Evolutionary conservation across 441 rosid genomes (phyloP).

Genomic region (Gossypium aridum): DNA sequence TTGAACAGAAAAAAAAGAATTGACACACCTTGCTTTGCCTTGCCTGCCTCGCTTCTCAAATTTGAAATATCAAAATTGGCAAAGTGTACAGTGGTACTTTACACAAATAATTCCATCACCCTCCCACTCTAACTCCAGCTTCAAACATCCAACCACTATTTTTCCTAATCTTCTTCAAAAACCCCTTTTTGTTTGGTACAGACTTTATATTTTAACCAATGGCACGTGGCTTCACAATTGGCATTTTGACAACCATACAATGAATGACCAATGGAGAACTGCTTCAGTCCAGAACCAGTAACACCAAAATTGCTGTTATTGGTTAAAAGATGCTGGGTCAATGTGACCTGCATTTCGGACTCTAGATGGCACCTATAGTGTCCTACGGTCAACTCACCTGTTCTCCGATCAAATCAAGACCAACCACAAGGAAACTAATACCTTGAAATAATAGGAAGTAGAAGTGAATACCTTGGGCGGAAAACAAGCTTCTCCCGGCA

Average conservation of each 20-base stretch:
- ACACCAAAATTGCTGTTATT: not conserved
- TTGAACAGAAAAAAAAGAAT: not conserved
- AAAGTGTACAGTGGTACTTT: not conserved
- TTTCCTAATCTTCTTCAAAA: not conserved
- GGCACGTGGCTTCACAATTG: not conserved
- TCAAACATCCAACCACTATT: too few species aligned
- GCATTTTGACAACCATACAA: not conserved
- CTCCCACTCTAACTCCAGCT: not conserved
- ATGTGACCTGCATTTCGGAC: conserved; percentile 1
- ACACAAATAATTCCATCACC: not conserved
- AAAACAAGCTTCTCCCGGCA: conserved; percentile 68
- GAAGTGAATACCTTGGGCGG: conserved; percentile 91
- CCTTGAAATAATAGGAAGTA: conserved; percentile 91
- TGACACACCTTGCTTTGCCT: not conserved
- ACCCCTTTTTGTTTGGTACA: not conserved
- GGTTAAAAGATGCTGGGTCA: conserved; percentile 4
- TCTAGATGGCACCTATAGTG: not conserved
- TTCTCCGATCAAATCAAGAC: conserved; percentile 91
- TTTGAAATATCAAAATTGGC: not conserved
- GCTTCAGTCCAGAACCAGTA: conserved; percentile 1
- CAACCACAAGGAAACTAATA: conserved; percentile 68
- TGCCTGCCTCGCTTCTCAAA: not conserved
- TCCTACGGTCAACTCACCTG: conserved; percentile 47
- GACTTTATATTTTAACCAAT: not conserved
- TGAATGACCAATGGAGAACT: not conserved